Evolutionary conservation across 371 early-diverging fungal species (phyloP).

Genomic region (Mortierella polycephala): DNA sequence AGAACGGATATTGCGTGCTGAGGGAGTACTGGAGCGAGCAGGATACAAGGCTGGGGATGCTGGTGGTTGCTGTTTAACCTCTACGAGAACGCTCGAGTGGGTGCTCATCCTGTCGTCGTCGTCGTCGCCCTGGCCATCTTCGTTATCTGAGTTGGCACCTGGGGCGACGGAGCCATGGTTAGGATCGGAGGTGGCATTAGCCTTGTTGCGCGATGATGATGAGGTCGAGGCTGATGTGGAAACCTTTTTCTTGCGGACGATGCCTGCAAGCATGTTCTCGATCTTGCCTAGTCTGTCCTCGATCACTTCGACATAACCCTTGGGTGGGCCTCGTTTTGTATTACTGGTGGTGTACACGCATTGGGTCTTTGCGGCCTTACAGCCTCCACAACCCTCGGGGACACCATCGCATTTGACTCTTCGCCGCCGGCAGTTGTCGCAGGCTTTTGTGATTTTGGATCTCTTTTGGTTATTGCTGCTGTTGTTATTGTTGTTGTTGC

Average conservation of each 20-base stretch:
- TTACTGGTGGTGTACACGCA: constrained; percentile 64
- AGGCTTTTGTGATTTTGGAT: constrained; percentile 54
- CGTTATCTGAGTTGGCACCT: constrained; percentile 13
- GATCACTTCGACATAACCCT: constrained; percentile 78
- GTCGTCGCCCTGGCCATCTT: constrained; percentile 20
- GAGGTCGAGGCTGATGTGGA: constrained; percentile 8
- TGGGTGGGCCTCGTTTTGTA: constrained; percentile 74
- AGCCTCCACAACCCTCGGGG: constrained; percentile 59
- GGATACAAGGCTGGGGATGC: constrained; percentile 38
- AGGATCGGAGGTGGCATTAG: constrained; percentile 11
- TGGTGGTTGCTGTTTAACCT: constrained; percentile 48
- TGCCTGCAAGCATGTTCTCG: constrained; percentile 66
- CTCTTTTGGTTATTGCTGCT: constrained; percentile 24
- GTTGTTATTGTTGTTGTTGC: constrained; percentile 19
- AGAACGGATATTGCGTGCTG: constrained; percentile 24
- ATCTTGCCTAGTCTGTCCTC: constrained; percentile 76
- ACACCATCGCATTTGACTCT: constrained; percentile 66
- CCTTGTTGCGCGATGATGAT: background rate
- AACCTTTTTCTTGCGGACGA: constrained; percentile 55
- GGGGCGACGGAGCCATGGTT: constrained; percentile 1
- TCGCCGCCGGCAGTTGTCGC: constrained; percentile 62
- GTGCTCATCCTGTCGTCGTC: constrained; percentile 37
- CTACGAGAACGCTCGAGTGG: constrained; percentile 39
- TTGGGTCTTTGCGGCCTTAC: constrained; percentile 56
- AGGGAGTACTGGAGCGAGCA: constrained; percentile 30